phyloP scores from a whole-genome alignment of 106 monocot genomes.

The Platanthera zijinensis region DNA sequence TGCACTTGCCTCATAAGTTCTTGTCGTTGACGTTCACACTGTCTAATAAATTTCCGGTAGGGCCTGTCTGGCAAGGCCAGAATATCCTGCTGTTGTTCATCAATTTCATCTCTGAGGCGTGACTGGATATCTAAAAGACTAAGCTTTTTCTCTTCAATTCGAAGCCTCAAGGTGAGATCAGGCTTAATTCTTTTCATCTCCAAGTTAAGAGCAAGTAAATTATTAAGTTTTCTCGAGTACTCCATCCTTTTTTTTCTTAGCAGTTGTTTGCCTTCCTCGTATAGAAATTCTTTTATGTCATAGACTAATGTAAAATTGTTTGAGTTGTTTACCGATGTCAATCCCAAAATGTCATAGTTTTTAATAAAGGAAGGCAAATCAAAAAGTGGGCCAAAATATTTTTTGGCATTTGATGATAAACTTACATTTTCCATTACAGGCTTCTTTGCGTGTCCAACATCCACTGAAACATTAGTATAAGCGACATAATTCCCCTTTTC shows the following conservation, averaged over 20 bases:
- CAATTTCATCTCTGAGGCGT: slow-evolving; percentile 81
- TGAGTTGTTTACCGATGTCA: slow-evolving; percentile 28
- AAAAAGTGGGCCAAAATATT: slow-evolving; percentile 85
- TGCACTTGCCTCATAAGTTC: slow-evolving; percentile 87
- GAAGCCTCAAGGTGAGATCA: slow-evolving; percentile 73
- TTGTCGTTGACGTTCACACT: slow-evolving; percentile 74
- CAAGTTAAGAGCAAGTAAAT: slow-evolving; percentile 64
- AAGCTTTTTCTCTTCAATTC: slow-evolving; percentile 94
- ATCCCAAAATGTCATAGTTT: slow-evolving; percentile 49
- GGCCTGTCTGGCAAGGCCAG: slow-evolving; percentile 88
- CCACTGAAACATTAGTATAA: slow-evolving; percentile 14
- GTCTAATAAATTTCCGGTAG: slow-evolving; percentile 79
- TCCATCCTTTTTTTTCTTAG: slow-evolving; percentile 72
- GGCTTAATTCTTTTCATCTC: slow-evolving; percentile 83
- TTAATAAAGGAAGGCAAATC: slow-evolving; percentile 90
- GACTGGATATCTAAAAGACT: slow-evolving; percentile 72
- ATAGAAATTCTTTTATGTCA: slow-evolving; percentile 76
- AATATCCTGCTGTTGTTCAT: slow-evolving; percentile 88
- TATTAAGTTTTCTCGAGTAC: slow-evolving; percentile 65
- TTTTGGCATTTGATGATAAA: slow-evolving; percentile 35
- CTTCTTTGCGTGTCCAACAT: slow-evolving; percentile 48
- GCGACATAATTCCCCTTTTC: slow-evolving; percentile 48
- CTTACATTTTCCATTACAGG: slow-evolving; percentile 13
- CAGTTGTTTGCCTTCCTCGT: slow-evolving; percentile 56
- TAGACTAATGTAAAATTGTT: slow-evolving; percentile 62